A percentile compares a stretch with the other conserved stretches of the same genome.
phyloP scores from a whole-genome alignment of 2,329 filamentous ascomycete genomes.

The Scedosporium minutisporum region DNA sequence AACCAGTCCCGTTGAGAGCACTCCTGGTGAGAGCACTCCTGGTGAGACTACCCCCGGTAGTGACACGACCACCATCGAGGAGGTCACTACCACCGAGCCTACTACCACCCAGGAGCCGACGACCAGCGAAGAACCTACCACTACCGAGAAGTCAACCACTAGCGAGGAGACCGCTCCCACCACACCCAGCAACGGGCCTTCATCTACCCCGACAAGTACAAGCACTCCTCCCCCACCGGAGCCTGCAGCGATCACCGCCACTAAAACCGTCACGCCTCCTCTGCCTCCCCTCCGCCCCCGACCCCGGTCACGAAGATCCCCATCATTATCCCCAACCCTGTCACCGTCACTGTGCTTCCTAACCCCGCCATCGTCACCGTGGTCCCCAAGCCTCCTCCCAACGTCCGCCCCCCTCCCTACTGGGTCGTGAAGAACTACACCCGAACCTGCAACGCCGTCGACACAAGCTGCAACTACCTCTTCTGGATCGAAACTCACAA shows the following conservation, averaged over 20 bases:
- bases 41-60: no score
- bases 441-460: not conserved
- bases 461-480: not conserved
- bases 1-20: no score
- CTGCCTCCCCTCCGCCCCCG: not conserved
- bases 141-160: no score
- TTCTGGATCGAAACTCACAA: conserved; percentile 8
- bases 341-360: not conserved
- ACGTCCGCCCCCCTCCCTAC: not conserved
- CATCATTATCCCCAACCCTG: not conserved
- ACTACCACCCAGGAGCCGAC: no score
- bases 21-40: no score
- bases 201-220: no score
- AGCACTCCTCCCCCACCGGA: not conserved
- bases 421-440: not conserved
- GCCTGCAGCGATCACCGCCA: not conserved
- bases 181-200: no score
- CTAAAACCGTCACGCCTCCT: not conserved
- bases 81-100: no score
- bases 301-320: not conserved
- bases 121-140: no score
- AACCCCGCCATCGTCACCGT: not conserved
- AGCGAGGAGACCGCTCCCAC: no score
- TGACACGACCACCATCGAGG: no score
- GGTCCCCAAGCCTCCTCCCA: not conserved